Base-by-base conservation (phyloP, 1,139 yeast species). In the Schwanniomyces etchellsii region DNA sequence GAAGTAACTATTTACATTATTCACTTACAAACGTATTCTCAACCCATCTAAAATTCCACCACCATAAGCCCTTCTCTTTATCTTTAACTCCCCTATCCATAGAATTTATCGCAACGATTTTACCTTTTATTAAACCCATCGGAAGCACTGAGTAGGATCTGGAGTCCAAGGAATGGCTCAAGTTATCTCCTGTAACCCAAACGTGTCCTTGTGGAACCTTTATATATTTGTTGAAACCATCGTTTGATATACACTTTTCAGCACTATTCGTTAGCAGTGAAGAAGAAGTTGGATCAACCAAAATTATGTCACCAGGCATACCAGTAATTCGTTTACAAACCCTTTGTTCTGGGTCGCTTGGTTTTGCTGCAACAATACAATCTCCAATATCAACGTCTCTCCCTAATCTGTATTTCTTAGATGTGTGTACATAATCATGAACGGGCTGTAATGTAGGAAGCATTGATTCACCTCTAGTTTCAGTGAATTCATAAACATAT, bases 181-280 rank as follows among this genome's bases (percentile, higher is more conserved):
- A 55, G 48, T 91, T 91, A 50, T 91, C 98, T 2, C 98, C 99
- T 0, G 96, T 86, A 4, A 89, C 81, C 97, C 97, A 93, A 28
- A 88, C 86, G 56, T 93, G 98, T 3, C 98, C 98, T 34, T 77
- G 75, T 0, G 95, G 95, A 0, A 85, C 81, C 32, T 60, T 62
- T 5, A 85, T 76, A 45, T 61, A 83, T 35, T 75, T 74, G 45
- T 78, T 70, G 45, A 61, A 74, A 14, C 75, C 72, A 40, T 66
- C 70, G 40, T 68, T 56, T 29, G 42, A 49, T 2, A 50, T 40
- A 4, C 47, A 45, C 28, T 62, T 57, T 3, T 51, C 28, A 3
- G 57, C 49, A 14, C 53, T 40, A 40, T 60, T 63, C 15, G 81
- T 75, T 22, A 75, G 60, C 30, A 60, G 59, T 3, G 80, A 70